Base-by-base conservation (phyloP, 805 yeast species). In the Pichia thaimueangensis region DNA sequence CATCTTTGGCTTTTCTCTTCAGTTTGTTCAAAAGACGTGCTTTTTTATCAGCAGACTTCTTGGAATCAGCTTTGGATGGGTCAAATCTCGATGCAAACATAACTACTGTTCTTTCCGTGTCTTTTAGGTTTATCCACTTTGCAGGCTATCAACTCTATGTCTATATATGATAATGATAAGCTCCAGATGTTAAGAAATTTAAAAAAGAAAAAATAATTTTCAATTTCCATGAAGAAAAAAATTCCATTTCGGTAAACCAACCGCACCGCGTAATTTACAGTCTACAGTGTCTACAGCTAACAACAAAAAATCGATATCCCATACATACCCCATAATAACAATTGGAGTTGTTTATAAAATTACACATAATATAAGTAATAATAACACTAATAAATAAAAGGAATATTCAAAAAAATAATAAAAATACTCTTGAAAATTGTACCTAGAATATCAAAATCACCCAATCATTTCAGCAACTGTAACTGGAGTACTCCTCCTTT, bases 71-170 rank as follows among this genome's bases (percentile, higher is more conserved):
- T 9, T 28, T 17, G 7, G 16, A 17, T 9, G 86, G 86, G 49
- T 77, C 84, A 52, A 74, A 80, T 57, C 86, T 67, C 13, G 74
- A 71, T 8, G 83, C 84, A 64, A 80, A 80, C 87, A 80, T 78
- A n/a, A n/a, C n/a, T n/a, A n/a, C n/a, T n/a, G n/a, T n/a, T n/a
- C n/a, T n/a, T n/a, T n/a, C n/a, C n/a, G n/a, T n/a, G n/a, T n/a
- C n/a, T 25, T 29, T 21, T 8, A 8, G 6, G 16, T 29, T 29
- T 15, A 9, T 6, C 31, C 16, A n/a, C 13, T 8, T 29, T 29
- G 31, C 8, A 31, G 9, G 13, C 7, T 17, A 17, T 9, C 25
- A 23, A 23, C 11, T 23, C 25, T 9, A 23, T 9, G 25, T 23
- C 11, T 9, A 23, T 23, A 23, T 23, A 9, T 8, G 3, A 23